phyloP scores from a whole-genome alignment of 257 asterid genomes.

The Salvia miltiorrhiza region DNA sequence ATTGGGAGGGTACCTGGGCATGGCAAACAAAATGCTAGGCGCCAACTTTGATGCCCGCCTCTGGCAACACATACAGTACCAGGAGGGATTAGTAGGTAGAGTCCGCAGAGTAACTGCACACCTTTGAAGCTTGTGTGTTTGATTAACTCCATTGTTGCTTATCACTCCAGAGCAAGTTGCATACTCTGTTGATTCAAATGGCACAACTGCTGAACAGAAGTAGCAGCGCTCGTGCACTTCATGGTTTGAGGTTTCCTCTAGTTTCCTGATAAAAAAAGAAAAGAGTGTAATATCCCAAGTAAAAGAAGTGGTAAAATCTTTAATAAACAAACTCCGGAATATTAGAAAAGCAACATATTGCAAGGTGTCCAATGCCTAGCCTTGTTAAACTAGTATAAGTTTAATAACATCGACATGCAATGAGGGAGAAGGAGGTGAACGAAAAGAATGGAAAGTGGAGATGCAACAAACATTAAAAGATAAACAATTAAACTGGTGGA shows the following conservation, averaged over 20 bases:
- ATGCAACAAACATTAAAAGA: not conserved
- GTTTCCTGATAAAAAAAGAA: constrained; percentile 26
- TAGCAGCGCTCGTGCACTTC: constrained; percentile 57
- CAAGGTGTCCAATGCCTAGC: not conserved
- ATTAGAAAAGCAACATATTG: not conserved
- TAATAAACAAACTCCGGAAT: not conserved
- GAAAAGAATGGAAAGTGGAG: not conserved
- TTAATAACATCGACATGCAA: constrained; percentile 1
- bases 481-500: not conserved
- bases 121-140: constrained; percentile 53
- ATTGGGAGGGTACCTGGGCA: constrained; percentile 53
- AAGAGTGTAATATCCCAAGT: not conserved
- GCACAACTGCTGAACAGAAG: constrained; percentile 69
- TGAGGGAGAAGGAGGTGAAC: no score
- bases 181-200: constrained; percentile 65
- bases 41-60: constrained; percentile 49
- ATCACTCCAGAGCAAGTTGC: constrained; percentile 58
- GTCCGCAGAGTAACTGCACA: constrained; percentile 68
- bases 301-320: constrained; percentile 17
- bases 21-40: constrained; percentile 45
- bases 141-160: constrained; percentile 25
- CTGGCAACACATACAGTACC: constrained; percentile 78
- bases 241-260: constrained; percentile 31
- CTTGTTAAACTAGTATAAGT: not conserved
- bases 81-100: constrained; percentile 58